Percentiles rank a stretch among this genome's conserved stretches.
Evolutionary conservation across 1,284 basidiomycete genomes (phyloP).

Genomic region (Xerocomus amazonicus): DNA sequence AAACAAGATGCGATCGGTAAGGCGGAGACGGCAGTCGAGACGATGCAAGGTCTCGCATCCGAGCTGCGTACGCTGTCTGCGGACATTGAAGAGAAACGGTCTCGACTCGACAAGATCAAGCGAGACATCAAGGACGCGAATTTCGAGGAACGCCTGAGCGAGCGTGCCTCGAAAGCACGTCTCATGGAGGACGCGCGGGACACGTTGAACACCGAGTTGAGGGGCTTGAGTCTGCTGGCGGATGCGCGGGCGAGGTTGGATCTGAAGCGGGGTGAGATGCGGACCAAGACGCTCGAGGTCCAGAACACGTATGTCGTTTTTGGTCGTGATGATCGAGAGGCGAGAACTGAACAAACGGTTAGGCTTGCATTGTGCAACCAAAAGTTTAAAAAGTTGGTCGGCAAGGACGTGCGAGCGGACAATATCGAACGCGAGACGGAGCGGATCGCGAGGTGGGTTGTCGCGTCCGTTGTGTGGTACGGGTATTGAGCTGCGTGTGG

Average conservation of each 20-base stretch:
- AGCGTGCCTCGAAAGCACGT: slow-evolving; percentile 54
- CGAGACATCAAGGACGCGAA: slow-evolving; percentile 56
- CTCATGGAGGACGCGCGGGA: slow-evolving; percentile 73
- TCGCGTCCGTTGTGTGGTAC: not conserved
- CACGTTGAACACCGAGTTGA: slow-evolving; percentile 68
- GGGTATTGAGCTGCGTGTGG: not conserved
- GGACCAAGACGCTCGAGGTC: slow-evolving; percentile 62
- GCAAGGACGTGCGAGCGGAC: slow-evolving; percentile 53
- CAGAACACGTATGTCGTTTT: slow-evolving; percentile 69
- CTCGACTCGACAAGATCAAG: slow-evolving; percentile 55
- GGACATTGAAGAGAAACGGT: slow-evolving; percentile 69
- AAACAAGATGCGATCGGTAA: slow-evolving; percentile 49
- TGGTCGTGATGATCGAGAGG: too few species aligned
- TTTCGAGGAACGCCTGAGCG: slow-evolving; percentile 68
- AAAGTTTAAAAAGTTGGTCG: slow-evolving; percentile 64
- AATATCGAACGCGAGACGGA: slow-evolving; percentile 74
- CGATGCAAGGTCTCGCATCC: slow-evolving; percentile 51
- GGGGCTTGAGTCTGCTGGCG: slow-evolving; percentile 74
- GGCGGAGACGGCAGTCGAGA: slow-evolving; percentile 56
- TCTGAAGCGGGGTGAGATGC: slow-evolving; percentile 69
- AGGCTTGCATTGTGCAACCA: slow-evolving; percentile 62
- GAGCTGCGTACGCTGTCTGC: slow-evolving; percentile 56
- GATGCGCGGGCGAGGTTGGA: slow-evolving; percentile 81
- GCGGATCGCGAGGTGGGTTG: slow-evolving; percentile 46
- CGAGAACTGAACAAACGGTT: too few species aligned